Evolutionary conservation across 1,284 basidiomycete genomes (phyloP), one percentile per base, ranked within the genome.

Genomic region (Leccinum subfulvum): DNA sequence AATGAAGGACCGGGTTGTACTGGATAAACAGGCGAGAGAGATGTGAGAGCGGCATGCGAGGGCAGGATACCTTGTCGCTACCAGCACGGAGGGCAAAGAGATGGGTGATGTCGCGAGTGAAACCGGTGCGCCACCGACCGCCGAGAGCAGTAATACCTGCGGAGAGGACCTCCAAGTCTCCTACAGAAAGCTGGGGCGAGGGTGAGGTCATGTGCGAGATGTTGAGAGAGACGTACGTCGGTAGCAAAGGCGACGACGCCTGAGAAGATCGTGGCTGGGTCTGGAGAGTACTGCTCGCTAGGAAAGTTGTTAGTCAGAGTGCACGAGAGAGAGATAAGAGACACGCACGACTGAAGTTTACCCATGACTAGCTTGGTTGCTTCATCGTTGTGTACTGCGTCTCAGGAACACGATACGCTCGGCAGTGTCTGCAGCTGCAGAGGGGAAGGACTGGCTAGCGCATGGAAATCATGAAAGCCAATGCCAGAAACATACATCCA

Each of bases 61-160:
- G 23, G 4, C 1, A 23, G 0, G 21, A 9, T 61, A 75, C 72
- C 72, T 88, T 89, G 56, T 80, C 78, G 11, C 80, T 81, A 1
- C 77, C 79, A 0, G 75, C 70, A 23, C 77, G 76, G 28, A 88
- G 75, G 33, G 87, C 86, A 68, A 96, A 90, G 56, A 95, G 82
- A 73, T 96, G 94, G 1, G 94, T 95, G 44, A 94, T 89, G 66
- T 96, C 94, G 62, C 84, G 83, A 0, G 92, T 93, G 58, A 94
- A 82, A 4, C 86, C 86, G 1, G 79, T 78, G 14, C 90, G 83
- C 84, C 87, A 94, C 73, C 91, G 89, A 3, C 95, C 94, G 0
- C 95, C 94, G n/a, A 92, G 83, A 0, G 87, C 84, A 1, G 82
- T 79, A 52, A 95, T 87, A 1, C 87, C 89, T 0, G 87, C 88